phyloP scores from a whole-genome alignment of 2,329 filamentous ascomycete genomes.

The Aschersonia sp. region DNA sequence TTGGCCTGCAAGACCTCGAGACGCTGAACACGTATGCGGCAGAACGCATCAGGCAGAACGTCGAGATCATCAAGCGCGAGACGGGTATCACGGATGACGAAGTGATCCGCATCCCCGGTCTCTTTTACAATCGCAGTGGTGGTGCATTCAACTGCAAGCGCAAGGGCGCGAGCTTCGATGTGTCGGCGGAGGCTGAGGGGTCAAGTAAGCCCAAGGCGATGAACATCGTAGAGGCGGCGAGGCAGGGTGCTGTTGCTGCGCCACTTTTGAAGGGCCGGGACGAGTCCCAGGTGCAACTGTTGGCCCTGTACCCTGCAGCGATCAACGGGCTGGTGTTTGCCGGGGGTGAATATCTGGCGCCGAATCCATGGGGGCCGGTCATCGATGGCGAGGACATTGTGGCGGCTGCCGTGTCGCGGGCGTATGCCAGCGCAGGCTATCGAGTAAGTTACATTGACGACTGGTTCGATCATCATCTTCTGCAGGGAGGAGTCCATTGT shows the following conservation, averaged over 20 bases:
- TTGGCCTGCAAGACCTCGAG: neutral
- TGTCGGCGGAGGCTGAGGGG: neutral
- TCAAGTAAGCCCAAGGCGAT: neutral
- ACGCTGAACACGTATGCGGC: conserved; percentile 2
- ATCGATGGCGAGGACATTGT: conserved; percentile 10
- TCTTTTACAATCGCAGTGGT: conserved; percentile 4
- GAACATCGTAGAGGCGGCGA: conserved; percentile 7
- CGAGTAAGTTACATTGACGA: conserved; percentile 1
- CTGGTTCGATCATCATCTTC: conserved; percentile 8
- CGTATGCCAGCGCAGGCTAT: conserved; percentile 9
- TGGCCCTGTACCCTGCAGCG: neutral
- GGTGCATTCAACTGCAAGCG: neutral
- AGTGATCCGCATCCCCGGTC: conserved; percentile 9
- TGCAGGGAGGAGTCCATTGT: conserved; percentile 13
- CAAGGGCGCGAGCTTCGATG: neutral
- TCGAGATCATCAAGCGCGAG: conserved; percentile 9
- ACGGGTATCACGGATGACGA: conserved; percentile 9
- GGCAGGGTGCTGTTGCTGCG: neutral
- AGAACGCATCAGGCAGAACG: conserved; percentile 7
- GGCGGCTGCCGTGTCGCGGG: conserved; percentile 5
- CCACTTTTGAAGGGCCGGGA: neutral
- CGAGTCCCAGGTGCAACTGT: neutral
- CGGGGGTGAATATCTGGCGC: neutral
- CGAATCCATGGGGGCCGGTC: conserved; percentile 1
- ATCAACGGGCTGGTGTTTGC: conserved; percentile 1